Evolutionary conservation across 352 stramenopile genomes (phyloP).

Genomic region (Phytophthora hybrid): DNA sequence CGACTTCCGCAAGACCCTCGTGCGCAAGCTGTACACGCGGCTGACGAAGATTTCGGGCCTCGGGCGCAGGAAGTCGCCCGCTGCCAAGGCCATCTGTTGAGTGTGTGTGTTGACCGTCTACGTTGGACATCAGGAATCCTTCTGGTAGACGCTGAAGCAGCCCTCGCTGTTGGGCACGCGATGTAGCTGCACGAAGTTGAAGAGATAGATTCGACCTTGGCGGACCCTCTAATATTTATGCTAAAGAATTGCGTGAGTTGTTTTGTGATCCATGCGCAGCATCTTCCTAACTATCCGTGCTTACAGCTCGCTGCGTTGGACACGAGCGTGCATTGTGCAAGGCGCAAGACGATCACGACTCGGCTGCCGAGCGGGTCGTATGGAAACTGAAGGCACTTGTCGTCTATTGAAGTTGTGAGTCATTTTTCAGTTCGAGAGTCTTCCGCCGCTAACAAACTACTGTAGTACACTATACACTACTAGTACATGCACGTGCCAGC

Average conservation of each 20-base stretch:
- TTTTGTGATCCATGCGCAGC: slow-evolving; percentile 16
- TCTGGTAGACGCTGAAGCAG: slow-evolving; percentile 11
- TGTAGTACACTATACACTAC: background rate
- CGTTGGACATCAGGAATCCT: slow-evolving; percentile 37
- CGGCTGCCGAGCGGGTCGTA: slow-evolving; percentile 11
- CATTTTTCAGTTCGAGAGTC: slow-evolving; percentile 5
- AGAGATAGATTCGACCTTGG: slow-evolving; percentile 16
- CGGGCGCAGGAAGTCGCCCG: slow-evolving; percentile 33
- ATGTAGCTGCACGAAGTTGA: slow-evolving; percentile 5
- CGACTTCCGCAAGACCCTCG: slow-evolving; percentile 68
- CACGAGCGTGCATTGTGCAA: slow-evolving; percentile 12
- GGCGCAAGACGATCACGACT: background rate
- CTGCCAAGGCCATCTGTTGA: slow-evolving; percentile 19
- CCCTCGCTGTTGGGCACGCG: slow-evolving; percentile 1
- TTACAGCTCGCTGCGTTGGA: background rate
- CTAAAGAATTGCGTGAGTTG: slow-evolving; percentile 20
- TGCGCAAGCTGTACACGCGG: slow-evolving; percentile 63
- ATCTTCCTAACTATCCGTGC: slow-evolving; percentile 7
- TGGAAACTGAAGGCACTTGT: slow-evolving; percentile 21
- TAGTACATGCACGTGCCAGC: background rate
- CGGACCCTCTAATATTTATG: slow-evolving; percentile 41
- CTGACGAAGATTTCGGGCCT: slow-evolving; percentile 59
- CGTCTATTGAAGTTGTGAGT: slow-evolving; percentile 30
- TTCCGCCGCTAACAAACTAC: slow-evolving; percentile 13
- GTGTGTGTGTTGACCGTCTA: slow-evolving; percentile 4